A percentile compares a stretch with the other conserved stretches of the same genome.
These are phyloP conservation scores for Colletotrichum sp. DNA, from an alignment of 2,329 filamentous ascomycete genomes.

Conservation along the genomic window DNA sequence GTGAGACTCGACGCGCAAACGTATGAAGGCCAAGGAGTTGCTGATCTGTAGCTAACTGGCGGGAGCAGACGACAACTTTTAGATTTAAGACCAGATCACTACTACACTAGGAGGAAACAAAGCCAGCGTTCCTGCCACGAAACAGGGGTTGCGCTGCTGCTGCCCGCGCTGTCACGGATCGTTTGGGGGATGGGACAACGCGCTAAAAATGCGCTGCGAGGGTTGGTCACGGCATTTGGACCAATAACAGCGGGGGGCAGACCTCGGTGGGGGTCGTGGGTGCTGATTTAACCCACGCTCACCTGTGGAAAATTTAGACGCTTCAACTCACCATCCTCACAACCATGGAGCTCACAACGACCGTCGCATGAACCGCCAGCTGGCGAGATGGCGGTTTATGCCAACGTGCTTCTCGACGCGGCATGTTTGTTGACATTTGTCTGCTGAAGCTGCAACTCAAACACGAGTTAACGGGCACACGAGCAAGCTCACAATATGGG, in stretches of 20 bases:
- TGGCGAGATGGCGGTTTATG: not conserved
- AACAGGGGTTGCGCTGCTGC: not conserved
- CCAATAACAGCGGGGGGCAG: not conserved
- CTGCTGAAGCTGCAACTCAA: not conserved
- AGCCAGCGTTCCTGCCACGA: constrained; percentile 9
- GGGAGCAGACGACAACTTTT: not conserved
- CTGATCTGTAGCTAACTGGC: not conserved
- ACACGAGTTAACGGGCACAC: not conserved
- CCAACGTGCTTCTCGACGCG: not conserved
- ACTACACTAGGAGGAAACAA: constrained; percentile 19
- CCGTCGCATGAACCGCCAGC: not conserved
- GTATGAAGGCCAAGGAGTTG: not conserved
- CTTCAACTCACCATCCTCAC: not conserved
- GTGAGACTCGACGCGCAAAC: not conserved
- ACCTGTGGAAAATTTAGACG: not conserved
- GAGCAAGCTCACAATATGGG: not conserved
- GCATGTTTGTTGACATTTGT: not conserved
- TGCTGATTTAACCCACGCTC: constrained; percentile 6
- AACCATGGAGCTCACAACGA: not conserved
- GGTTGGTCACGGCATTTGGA: not conserved
- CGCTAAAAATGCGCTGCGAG: not conserved
- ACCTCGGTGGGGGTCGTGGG: not conserved
- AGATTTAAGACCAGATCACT: constrained; percentile 21
- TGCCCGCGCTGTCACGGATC: constrained; percentile 1
- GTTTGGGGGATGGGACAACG: not conserved